Conservation (phyloP, 2,329 filamentous ascomycete genomes). For the Diaporthe humulicola region DNA sequence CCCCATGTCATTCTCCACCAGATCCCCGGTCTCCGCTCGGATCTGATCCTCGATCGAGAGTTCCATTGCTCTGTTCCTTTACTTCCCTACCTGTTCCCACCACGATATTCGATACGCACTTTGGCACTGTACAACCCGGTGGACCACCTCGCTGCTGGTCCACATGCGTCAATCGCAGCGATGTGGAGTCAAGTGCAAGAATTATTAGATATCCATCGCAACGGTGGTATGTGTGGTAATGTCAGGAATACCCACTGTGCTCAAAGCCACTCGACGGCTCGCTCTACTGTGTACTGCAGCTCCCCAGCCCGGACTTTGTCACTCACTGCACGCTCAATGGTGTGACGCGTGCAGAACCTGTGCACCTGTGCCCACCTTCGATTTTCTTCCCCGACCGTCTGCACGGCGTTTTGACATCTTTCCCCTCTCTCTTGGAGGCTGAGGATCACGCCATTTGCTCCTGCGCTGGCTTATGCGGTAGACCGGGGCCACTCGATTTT, state of each 20-base stretch:
- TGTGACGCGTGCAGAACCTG: not conserved
- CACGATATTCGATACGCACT: not conserved
- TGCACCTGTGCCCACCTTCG: not conserved
- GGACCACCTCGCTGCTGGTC: not conserved
- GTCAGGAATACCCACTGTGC: not conserved
- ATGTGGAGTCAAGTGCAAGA: not conserved
- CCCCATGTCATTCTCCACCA: slow-evolving; percentile 8
- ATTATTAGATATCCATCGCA: not conserved
- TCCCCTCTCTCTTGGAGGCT: not conserved
- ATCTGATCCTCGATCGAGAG: slow-evolving; percentile 28
- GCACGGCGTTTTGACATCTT: not conserved
- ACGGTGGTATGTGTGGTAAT: not conserved
- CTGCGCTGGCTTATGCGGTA: not conserved
- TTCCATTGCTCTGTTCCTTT: slow-evolving; percentile 14
- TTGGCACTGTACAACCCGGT: not conserved
- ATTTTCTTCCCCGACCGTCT: not conserved
- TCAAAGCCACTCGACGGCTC: not conserved
- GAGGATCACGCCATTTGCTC: slow-evolving; percentile 13
- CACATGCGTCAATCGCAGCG: not conserved
- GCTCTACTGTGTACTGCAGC: not conserved
- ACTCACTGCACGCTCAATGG: not conserved
- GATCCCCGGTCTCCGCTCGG: slow-evolving; percentile 14
- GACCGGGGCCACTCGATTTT: not conserved
- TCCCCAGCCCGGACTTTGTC: not conserved
- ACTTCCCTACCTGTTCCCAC: slow-evolving; percentile 6